phyloP scores from a whole-genome alignment of 208 protist genomes.

The Trichomonas gallinae region DNA sequence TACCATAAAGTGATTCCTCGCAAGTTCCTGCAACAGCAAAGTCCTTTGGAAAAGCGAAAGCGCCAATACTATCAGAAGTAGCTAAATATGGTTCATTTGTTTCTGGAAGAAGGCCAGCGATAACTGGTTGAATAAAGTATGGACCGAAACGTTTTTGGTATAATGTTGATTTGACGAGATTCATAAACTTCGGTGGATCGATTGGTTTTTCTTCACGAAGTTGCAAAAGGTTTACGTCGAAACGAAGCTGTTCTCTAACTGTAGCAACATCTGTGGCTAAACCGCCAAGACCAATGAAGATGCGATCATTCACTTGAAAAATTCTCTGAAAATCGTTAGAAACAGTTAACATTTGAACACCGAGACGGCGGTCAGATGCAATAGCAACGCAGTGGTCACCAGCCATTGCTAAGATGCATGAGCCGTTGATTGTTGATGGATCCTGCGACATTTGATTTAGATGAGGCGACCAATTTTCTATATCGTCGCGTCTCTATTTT shows the following conservation, averaged over 20 bases:
- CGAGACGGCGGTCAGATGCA: slow-evolving; percentile 41
- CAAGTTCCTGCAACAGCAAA: slow-evolving; percentile 44
- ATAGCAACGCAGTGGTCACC: slow-evolving; percentile 49
- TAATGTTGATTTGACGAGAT: slow-evolving; percentile 42
- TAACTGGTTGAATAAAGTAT: slow-evolving; percentile 45
- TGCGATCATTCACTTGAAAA: slow-evolving; percentile 42
- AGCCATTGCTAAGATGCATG: neutral
- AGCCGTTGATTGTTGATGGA: neutral
- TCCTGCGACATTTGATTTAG: neutral
- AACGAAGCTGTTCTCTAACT: slow-evolving; percentile 37
- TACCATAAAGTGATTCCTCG: slow-evolving; percentile 39
- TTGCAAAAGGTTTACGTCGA: slow-evolving; percentile 38
- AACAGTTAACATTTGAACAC: slow-evolving; percentile 41
- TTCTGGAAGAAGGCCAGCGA: slow-evolving; percentile 39
- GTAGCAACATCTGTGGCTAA: slow-evolving; percentile 37
- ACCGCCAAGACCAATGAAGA: slow-evolving; percentile 36
- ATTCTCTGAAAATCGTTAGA: slow-evolving; percentile 29
- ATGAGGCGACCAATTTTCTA: neutral
- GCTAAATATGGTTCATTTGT: slow-evolving; percentile 40
- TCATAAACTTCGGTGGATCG: slow-evolving; percentile 37
- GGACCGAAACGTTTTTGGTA: slow-evolving; percentile 47
- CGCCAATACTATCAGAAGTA: slow-evolving; percentile 42
- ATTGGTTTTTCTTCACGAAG: slow-evolving; percentile 44
- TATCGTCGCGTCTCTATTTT: too few relatives aligned
- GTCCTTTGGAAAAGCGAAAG: slow-evolving; percentile 38